phyloP scores from a whole-genome alignment of 257 asterid species.

The Plantago ovata region DNA sequence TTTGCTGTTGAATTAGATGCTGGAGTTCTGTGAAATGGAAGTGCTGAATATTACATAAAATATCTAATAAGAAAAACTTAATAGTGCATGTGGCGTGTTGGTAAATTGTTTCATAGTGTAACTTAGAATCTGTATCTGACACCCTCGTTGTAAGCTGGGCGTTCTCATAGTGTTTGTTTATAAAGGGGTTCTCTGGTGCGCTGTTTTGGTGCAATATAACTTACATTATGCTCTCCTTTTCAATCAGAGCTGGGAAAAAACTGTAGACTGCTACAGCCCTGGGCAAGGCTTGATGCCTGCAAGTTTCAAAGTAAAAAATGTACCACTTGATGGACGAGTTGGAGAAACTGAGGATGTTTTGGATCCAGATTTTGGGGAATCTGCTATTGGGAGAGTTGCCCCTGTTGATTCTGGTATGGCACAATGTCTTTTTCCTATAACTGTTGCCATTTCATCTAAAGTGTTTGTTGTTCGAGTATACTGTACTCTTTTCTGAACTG shows the following conservation, averaged over 20 bases:
- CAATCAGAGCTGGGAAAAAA: conserved; percentile 76
- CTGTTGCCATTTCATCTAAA: too few relatives aligned
- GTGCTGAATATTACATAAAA: too few relatives aligned
- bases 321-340: conserved; percentile 54
- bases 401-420: conserved; percentile 81
- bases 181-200: background rate
- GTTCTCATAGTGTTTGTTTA: background rate
- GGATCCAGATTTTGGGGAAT: conserved; percentile 87
- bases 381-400: conserved; percentile 84
- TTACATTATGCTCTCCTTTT: conserved; percentile 9
- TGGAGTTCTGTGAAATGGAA: too few relatives aligned
- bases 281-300: conserved; percentile 89
- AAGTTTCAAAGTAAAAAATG: conserved; percentile 61
- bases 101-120: background rate
- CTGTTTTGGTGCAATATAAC: conserved; percentile 6
- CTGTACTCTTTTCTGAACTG: background rate
- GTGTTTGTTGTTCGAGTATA: too few relatives aligned
- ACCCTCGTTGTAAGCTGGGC: background rate
- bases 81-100: too few relatives aligned
- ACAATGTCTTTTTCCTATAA: too few relatives aligned
- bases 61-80: too few relatives aligned
- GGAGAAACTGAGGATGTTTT: conserved; percentile 65
- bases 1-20: background rate
- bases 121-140: background rate
- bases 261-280: conserved; percentile 76